phyloP scores from a whole-genome alignment of 805 yeast species.

The Monosporozyma unispora region DNA sequence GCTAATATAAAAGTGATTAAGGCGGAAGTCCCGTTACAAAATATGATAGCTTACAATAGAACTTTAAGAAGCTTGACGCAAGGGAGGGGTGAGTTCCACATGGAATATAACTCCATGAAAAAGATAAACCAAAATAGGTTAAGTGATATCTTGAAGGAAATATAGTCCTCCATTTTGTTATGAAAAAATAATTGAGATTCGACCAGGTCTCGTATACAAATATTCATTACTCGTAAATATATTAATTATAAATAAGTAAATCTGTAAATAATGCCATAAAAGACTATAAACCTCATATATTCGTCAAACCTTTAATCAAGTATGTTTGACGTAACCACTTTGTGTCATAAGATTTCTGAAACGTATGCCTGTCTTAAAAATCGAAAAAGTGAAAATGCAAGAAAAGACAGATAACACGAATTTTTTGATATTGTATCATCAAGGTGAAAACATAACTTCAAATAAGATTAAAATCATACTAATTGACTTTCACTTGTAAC shows the following conservation, averaged over 20 bases:
- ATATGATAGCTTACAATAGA: conserved; percentile 83
- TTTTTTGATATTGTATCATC: background rate
- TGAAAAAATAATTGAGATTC: background rate
- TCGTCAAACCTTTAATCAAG: background rate
- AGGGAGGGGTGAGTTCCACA: conserved; percentile 77
- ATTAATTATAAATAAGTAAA: background rate
- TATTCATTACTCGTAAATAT: background rate
- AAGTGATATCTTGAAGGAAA: background rate
- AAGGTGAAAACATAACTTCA: background rate
- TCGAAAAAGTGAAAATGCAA: background rate
- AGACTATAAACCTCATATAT: background rate
- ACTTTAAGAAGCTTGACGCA: conserved; percentile 75
- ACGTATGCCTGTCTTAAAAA: no score
- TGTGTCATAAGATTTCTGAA: background rate
- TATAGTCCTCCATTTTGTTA: background rate
- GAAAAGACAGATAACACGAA: background rate
- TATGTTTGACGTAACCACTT: background rate
- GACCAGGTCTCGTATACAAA: background rate
- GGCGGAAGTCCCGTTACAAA: conserved; percentile 81
- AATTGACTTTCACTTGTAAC: background rate
- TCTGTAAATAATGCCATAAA: background rate
- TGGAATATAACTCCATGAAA: conserved; percentile 65
- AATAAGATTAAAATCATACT: background rate
- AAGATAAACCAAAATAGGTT: background rate
- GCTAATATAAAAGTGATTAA: conserved; percentile 40